Evolutionary conservation across 805 yeast genomes (phyloP).

Genomic region (Yarrowia keelungensis): DNA sequence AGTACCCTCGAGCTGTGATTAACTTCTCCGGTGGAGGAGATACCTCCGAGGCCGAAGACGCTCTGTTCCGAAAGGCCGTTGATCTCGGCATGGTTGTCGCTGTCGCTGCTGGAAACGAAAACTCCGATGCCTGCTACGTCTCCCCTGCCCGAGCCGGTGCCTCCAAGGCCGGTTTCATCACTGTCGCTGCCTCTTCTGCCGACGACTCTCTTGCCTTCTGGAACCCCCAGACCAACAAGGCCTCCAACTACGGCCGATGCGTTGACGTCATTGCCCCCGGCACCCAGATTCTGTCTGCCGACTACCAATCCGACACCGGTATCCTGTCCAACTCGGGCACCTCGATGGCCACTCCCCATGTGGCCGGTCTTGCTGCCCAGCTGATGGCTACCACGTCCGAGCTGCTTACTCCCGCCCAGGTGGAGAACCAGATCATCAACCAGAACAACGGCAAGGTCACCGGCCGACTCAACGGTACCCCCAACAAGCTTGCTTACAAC

Average conservation of each 20-base stretch:
- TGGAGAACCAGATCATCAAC: slow-evolving; percentile 14
- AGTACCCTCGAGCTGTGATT: slow-evolving; percentile 23
- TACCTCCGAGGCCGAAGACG: slow-evolving; percentile 43
- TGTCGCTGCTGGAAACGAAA: slow-evolving; percentile 28
- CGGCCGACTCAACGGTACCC: slow-evolving; percentile 14
- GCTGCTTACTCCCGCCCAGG: slow-evolving; percentile 18
- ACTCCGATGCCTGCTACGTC: neutral
- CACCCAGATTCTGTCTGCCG: slow-evolving; percentile 73
- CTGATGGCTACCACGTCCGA: slow-evolving; percentile 60
- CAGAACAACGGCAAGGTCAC: neutral
- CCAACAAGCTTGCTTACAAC: slow-evolving; percentile 31
- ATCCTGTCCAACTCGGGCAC: slow-evolving; percentile 70
- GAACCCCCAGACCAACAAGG: neutral
- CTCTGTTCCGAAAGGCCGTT: slow-evolving; percentile 47
- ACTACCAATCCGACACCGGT: slow-evolving; percentile 45
- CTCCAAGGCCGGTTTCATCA: neutral
- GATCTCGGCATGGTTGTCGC: slow-evolving; percentile 48
- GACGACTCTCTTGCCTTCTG: slow-evolving; percentile 24
- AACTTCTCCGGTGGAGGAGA: slow-evolving; percentile 28
- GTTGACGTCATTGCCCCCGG: slow-evolving; percentile 98
- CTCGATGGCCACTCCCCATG: slow-evolving; percentile 98
- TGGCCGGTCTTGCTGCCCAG: slow-evolving; percentile 89
- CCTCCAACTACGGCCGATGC: slow-evolving; percentile 82
- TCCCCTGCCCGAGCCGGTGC: slow-evolving; percentile 6
- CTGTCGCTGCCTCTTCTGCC: slow-evolving; percentile 6